These are phyloP conservation scores for Leishmania tarentolae DNA, from an alignment of 208 protist species.

Conservation along the genomic window DNA sequence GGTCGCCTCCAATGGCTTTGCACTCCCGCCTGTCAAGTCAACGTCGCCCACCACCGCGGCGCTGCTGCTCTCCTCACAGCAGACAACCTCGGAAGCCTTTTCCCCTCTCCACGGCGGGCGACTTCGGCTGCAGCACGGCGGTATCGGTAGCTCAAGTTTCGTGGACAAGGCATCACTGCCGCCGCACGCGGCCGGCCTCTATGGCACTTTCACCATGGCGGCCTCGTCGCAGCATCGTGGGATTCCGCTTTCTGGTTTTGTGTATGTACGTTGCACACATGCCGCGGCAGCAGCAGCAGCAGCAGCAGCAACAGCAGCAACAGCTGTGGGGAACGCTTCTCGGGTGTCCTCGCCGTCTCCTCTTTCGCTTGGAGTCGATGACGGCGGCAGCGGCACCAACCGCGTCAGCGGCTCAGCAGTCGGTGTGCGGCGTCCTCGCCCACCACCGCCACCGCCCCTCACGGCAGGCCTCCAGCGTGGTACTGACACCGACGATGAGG, in stretches of 20 bases:
- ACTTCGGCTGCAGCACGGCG: conserved; percentile 4
- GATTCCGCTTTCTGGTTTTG: conserved; percentile 15
- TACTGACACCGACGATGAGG: background rate
- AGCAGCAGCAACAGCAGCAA: background rate
- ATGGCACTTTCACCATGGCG: background rate
- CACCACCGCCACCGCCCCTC: conserved; percentile 1
- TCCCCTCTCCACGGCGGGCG: background rate
- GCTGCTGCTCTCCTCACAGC: background rate
- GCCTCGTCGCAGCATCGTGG: background rate
- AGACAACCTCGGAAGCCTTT: background rate
- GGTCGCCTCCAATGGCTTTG: conserved; percentile 21
- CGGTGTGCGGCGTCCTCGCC: conserved; percentile 1
- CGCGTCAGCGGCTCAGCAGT: background rate
- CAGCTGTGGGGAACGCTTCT: background rate
- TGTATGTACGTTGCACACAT: conserved; percentile 18
- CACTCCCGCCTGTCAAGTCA: too few relatives aligned
- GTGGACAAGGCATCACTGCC: background rate
- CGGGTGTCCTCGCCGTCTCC: conserved; percentile 3
- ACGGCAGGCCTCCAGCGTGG: background rate
- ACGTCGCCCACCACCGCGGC: background rate
- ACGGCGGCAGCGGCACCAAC: background rate
- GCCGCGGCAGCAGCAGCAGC: background rate
- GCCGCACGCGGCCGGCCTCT: background rate
- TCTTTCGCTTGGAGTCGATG: background rate
- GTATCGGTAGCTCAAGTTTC: background rate